Base-by-base conservation (phyloP, 176 grass and related monocot genomes). In the Oryza glumipatula region DNA sequence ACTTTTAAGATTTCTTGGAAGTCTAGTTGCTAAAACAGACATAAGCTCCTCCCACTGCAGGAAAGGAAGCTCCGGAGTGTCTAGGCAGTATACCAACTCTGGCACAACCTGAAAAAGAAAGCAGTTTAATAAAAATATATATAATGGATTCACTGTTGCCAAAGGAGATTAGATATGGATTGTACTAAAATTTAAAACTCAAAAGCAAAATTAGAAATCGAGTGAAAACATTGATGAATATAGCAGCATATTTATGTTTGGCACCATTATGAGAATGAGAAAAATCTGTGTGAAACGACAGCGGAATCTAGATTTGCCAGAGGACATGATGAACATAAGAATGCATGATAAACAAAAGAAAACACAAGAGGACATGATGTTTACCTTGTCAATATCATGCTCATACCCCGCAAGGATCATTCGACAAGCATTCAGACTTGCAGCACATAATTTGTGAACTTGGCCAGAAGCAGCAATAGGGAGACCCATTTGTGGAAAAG, bases 351-450 rank as follows among this genome's bases (percentile, higher is more conserved):
- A 21, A 73, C 43, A 30, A 16, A 46, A 73, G 16, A 45, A 48
- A 19, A 19, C 5, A 52, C 0, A 70, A 72, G 33, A 77, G 74
- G 43, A 63, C 15, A 69, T 10, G 51, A 75, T 63, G 14, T 73
- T 90, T 98, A 98, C 96, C 74, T 95, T 72, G 63, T 84, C 65
- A 3, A 94, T 93, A 47, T 88, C 43, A 75, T 98, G 91, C 35
- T 98, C 96, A 83, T 95, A 98, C 88, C 96, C 96, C 36, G 93
- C 93, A 73, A 98, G 96, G 87, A 98, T 83, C 96, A 98, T 98
- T 60, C 61, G 87, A 45, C 91, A 93, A 89, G 93, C 87, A 88
- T 90, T 92, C 66, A 95, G 82, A 82, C 87, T 98, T 82, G 91
- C 68, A 70, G 89, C 93, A 85, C 76, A 98, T 87, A 74, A 90